Evolutionary conservation across 257 asterid genomes (phyloP), one percentile per base, ranked within the genome.

Genomic region (Fraxinus anomala): DNA sequence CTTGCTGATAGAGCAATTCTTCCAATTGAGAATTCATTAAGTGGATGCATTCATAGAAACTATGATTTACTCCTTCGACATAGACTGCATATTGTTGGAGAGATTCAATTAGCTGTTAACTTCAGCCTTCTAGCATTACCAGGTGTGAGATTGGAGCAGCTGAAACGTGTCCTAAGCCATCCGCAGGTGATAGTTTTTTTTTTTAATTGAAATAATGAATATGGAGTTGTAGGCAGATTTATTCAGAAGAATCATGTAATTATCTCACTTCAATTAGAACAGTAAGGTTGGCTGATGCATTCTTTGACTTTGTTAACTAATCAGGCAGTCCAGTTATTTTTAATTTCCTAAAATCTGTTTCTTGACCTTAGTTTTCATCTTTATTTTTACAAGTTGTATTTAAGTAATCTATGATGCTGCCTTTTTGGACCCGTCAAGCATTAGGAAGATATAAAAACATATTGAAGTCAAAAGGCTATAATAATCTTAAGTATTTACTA

Each of bases 21-120:
- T 33, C 82, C 85, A 5, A 82, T 82, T 56, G 85, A 82, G 66
- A 82, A 82, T 70, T 68, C 82, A 2, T 59, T 82, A 39, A 75
- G 80, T 24, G 85, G 85, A 73, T 78, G 85, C 74, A 82, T 77
- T 34, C 82, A 82, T 26, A 49, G 85, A 36, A 82, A 82, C 66
- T 82, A 78, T 69, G 85, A 82, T 54, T 70, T 82, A 69, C 82
- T 82, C 42, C 85, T 82, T 56, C 80, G 77, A n/a, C 85, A 82
- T 36, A 78, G 82, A 77, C 30, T 82, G 72, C 82, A 82, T 59
- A 82, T 82, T 67, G 85, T 82, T 26, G 85, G 82, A 24, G 85
- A 82, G 73, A 77, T 82, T 34, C 85, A 69, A 73, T 78, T 82
- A 31, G 71, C 73, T 39, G 82, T 82, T 70, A 77, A 82, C 44